Evolutionary conservation across 169 alveolate species (phyloP).

Genomic region (Cryptosporidium sp.): DNA sequence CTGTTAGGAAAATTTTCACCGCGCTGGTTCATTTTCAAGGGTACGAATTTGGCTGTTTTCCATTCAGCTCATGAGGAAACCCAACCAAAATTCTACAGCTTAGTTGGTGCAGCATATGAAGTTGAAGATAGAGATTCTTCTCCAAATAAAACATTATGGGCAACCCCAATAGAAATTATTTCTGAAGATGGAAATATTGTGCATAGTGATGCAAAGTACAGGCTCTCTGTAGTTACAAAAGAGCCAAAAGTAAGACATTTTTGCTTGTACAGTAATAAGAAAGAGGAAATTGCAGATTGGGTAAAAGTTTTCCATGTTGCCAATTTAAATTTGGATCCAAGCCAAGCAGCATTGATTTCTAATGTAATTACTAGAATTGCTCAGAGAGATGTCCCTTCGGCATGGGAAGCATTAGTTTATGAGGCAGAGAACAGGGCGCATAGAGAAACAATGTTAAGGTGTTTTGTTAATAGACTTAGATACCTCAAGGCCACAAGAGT

Average conservation of each 20-base stretch:
- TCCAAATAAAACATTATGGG: slow-evolving; percentile 56
- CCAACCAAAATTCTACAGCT: slow-evolving; percentile 72
- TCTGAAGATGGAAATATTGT: slow-evolving; percentile 52
- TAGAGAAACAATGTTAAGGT: slow-evolving; percentile 71
- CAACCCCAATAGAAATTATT: slow-evolving; percentile 62
- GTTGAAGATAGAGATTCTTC: slow-evolving; percentile 74
- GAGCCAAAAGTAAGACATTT: slow-evolving; percentile 74
- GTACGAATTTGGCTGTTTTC: slow-evolving; percentile 68
- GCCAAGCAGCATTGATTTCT: slow-evolving; percentile 72
- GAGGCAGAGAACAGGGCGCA: slow-evolving; percentile 75
- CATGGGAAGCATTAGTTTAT: slow-evolving; percentile 74
- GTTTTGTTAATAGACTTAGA: slow-evolving; percentile 68
- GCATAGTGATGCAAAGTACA: slow-evolving; percentile 66
- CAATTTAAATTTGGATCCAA: slow-evolving; percentile 70
- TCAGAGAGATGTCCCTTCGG: slow-evolving; percentile 69
- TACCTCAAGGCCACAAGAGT: slow-evolving; percentile 71
- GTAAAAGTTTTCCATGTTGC: slow-evolving; percentile 74
- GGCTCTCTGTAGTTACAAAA: slow-evolving; percentile 73
- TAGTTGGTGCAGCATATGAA: slow-evolving; percentile 72
- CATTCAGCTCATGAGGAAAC: slow-evolving; percentile 60
- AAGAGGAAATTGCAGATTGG: slow-evolving; percentile 76
- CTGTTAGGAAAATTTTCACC: slow-evolving; percentile 64
- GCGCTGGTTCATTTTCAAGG: slow-evolving; percentile 69
- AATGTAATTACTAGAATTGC: slow-evolving; percentile 75
- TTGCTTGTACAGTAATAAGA: slow-evolving; percentile 59